Evolutionary conservation across 306 rosid species (phyloP).

Genomic region (Mimosa pudica): DNA sequence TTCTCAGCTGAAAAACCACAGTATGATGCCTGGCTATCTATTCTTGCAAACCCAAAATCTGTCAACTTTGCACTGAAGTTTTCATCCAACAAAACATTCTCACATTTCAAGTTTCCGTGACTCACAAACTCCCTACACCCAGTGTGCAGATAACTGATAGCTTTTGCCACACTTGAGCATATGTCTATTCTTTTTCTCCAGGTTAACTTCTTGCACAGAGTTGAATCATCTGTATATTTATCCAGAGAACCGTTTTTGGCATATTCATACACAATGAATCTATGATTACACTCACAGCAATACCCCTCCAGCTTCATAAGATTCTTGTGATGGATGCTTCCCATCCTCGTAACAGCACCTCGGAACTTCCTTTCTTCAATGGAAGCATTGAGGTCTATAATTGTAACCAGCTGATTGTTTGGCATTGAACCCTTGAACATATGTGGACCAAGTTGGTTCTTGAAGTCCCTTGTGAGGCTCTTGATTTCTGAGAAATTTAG

Average conservation of each 20-base stretch:
- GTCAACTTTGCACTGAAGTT: constrained; percentile 59
- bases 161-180: constrained; percentile 70
- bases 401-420: constrained; percentile 45
- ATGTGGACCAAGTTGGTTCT: constrained; percentile 56
- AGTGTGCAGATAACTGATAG: constrained; percentile 68
- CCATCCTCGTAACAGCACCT: constrained; percentile 54
- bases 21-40: constrained; percentile 40
- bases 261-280: constrained; percentile 63
- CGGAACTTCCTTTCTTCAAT: constrained; percentile 74
- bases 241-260: constrained; percentile 63
- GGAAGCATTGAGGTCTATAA: constrained; percentile 55
- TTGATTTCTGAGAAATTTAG: constrained; percentile 65
- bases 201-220: constrained; percentile 62
- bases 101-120: constrained; percentile 71
- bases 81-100: constrained; percentile 68
- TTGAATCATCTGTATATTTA: constrained; percentile 50
- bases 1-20: constrained; percentile 57
- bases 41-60: constrained; percentile 65
- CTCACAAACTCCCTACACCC: constrained; percentile 78
- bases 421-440: constrained; percentile 67
- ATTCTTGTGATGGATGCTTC: constrained; percentile 74
- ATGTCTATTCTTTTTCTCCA: constrained; percentile 74
- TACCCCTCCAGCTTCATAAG: constrained; percentile 80
- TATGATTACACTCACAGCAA: constrained; percentile 66
- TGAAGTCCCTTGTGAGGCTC: constrained; percentile 59